Base-by-base conservation (phyloP, 768 basidiomycete genomes). In the Lactarius evosmus region DNA sequence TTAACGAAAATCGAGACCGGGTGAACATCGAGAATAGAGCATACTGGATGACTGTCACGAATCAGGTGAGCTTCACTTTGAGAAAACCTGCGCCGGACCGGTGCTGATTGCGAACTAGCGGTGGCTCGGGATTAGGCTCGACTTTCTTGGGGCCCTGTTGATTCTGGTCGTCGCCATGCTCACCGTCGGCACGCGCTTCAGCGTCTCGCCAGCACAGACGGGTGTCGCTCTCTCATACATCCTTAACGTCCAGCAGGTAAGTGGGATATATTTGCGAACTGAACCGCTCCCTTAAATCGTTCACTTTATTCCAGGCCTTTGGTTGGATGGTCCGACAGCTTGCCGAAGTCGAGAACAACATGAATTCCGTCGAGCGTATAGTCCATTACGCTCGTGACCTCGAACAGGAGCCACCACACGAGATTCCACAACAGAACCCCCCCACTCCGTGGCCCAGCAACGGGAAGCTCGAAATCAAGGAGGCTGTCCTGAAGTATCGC, bases 111-210 rank as follows among this genome's bases (percentile, higher is more conserved):
- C 71, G 88, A 89, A 62, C n/a, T 65, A 86, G 83, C 80, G 89
- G 58, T 94, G 91, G 93, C 85, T 98, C 32, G 92, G 89, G 56
- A 83, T 96, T 52, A 85, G 95, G 7, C 80, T 97, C n/a, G 95
- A 96, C 74, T 85, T 89, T 68, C 80, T 97, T 25, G 94, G 95
- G n/a, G 78, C 76, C n/a, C 33, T 85, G 16, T 75, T 94, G 56
- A 89, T 87, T 0, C 88, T 95, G 67, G 80, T 84, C 30, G 91
- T 97, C 46, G 82, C 90, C 2, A 80, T 98, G 70, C 80, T 97
- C 63, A 79, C 90, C 11, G 86, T 95, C n/a, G 87, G 81, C 14
- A 84, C 86, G 4, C 81, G 90, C 46, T 88, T 87, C 71, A 81
- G 76, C 16, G 87, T 95, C 56, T 90, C 87, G 0, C 89, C 95